These are phyloP conservation scores for Tubosaeta sp. DNA, from an alignment of 768 basidiomycete species.

Conservation along the genomic window DNA sequence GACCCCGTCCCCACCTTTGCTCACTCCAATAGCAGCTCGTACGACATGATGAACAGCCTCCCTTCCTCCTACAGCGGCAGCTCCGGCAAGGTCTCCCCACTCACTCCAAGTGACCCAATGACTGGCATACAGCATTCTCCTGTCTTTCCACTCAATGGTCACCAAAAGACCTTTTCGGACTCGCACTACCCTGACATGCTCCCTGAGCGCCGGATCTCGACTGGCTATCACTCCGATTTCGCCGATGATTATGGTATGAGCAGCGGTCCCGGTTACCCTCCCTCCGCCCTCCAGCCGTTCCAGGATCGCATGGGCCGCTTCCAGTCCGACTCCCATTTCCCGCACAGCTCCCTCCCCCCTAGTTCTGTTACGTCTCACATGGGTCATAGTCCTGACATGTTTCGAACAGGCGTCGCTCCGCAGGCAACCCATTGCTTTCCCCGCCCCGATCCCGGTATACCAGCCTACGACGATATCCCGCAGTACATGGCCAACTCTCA, in stretches of 20 bases:
- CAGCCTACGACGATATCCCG: slow-evolving; percentile 56
- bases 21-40: slow-evolving; percentile 48
- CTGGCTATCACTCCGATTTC: slow-evolving; percentile 55
- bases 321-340: slow-evolving; percentile 50
- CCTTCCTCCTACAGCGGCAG: slow-evolving; percentile 53
- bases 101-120: slow-evolving; percentile 65
- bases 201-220: slow-evolving; percentile 54
- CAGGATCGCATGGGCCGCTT: slow-evolving; percentile 56
- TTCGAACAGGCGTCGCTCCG: slow-evolving; percentile 61
- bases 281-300: slow-evolving; percentile 53
- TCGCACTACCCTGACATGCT: slow-evolving; percentile 55
- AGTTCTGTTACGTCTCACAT: slow-evolving; percentile 47
- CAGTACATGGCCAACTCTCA: slow-evolving; percentile 54
- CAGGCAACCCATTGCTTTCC: slow-evolving; percentile 61
- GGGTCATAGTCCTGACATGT: slow-evolving; percentile 48
- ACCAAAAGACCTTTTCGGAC: slow-evolving; percentile 54
- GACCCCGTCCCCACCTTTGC: slow-evolving; percentile 60
- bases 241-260: slow-evolving; percentile 59
- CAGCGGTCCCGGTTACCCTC: slow-evolving; percentile 43
- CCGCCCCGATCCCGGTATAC: slow-evolving; percentile 44
- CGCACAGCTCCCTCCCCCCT: slow-evolving; percentile 39
- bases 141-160: slow-evolving; percentile 41
- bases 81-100: slow-evolving; percentile 73
- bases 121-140: slow-evolving; percentile 52
- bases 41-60: slow-evolving; percentile 61